Evolutionary conservation across 495 filamentous ascomycete species (phyloP).

Genomic region (Trichocladium uniseriatum): DNA sequence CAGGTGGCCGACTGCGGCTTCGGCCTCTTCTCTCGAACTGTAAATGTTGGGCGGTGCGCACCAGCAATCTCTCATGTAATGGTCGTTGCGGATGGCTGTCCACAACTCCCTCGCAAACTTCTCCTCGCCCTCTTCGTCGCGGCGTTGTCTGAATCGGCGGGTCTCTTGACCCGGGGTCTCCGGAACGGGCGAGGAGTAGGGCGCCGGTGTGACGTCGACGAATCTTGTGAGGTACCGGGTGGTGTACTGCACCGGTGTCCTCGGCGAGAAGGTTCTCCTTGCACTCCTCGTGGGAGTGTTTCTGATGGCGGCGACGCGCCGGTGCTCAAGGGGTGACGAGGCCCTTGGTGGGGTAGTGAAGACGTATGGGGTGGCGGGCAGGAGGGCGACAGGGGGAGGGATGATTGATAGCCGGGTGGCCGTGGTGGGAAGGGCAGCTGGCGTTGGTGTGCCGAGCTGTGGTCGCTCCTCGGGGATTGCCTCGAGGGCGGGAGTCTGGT

Average conservation of each 20-base stretch:
- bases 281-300: neutral
- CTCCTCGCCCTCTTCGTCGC: slow-evolving; percentile 10
- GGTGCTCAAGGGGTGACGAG: slow-evolving; percentile 2
- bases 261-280: neutral
- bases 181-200: neutral
- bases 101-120: slow-evolving; percentile 20
- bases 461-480: neutral
- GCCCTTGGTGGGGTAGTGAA: neutral
- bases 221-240: slow-evolving; percentile 1
- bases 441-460: neutral
- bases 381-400: slow-evolving; percentile 6
- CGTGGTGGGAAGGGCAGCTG: neutral
- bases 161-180: slow-evolving; percentile 9
- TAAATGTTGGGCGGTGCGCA: slow-evolving; percentile 20
- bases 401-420: neutral
- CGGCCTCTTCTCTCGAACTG: slow-evolving; percentile 14
- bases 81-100: slow-evolving; percentile 20
- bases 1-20: slow-evolving; percentile 18
- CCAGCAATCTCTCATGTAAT: slow-evolving; percentile 19
- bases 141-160: slow-evolving; percentile 5
- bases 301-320: slow-evolving; percentile 2
- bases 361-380: neutral
- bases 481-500: slow-evolving; percentile 1
- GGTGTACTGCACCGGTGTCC: neutral
- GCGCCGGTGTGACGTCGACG: slow-evolving; percentile 2